Evolutionary conservation across 2,329 filamentous ascomycete species (phyloP).

Genomic region (Aspergillus terreus): DNA sequence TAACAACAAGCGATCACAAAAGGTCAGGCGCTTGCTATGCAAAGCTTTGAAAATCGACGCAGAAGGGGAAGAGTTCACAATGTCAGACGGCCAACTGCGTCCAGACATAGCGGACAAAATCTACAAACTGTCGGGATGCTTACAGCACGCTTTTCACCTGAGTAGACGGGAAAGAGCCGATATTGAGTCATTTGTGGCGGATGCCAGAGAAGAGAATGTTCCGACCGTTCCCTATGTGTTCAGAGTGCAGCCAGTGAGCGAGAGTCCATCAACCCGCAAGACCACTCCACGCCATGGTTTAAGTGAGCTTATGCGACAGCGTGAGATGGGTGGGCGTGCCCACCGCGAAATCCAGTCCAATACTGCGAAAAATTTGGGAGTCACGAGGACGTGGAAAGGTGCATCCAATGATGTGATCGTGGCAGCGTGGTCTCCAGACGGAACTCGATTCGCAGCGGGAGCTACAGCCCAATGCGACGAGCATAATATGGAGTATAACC

Average conservation of each 20-base stretch:
- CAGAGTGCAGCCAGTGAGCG: not conserved
- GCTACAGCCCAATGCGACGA: conserved; percentile 54
- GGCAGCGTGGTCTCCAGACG: conserved; percentile 55
- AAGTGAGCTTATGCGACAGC: conserved; percentile 22
- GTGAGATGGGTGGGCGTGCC: conserved; percentile 25
- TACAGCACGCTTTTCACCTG: conserved; percentile 13
- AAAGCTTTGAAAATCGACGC: not conserved
- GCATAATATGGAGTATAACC: conserved; percentile 59
- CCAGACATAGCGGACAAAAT: conserved; percentile 1
- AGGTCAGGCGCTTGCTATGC: not conserved
- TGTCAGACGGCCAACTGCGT: not conserved
- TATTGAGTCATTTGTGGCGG: conserved; percentile 19
- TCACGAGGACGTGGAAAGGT: conserved; percentile 50
- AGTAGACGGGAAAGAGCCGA: conserved; percentile 14
- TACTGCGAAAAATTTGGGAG: conserved; percentile 39
- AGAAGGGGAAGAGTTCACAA: not conserved
- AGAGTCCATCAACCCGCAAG: not conserved
- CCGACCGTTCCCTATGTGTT: conserved; percentile 15
- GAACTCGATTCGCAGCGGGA: conserved; percentile 54
- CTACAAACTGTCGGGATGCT: conserved; percentile 3
- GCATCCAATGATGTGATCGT: conserved; percentile 57
- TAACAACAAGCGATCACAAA: not conserved
- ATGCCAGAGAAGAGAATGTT: conserved; percentile 17
- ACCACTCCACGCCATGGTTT: not conserved
- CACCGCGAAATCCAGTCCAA: conserved; percentile 17